Conservation (phyloP, 148 eudicot species). For the Rhododendron ovatum region DNA sequence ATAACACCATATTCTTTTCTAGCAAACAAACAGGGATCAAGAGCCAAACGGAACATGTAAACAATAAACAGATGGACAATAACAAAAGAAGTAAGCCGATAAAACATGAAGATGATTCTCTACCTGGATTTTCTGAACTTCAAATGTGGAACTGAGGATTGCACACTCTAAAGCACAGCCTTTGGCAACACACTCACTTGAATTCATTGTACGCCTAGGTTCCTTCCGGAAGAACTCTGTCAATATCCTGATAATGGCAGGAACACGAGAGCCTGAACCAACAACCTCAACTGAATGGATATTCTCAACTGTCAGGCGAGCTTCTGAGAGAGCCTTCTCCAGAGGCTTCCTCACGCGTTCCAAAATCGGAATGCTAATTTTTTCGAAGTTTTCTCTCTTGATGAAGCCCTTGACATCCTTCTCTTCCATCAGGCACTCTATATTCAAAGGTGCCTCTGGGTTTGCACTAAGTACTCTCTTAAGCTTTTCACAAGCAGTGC, state of each 20-base stretch:
- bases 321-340: slow-evolving; percentile 89
- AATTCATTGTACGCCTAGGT: slow-evolving; percentile 95
- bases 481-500: slow-evolving; percentile 76
- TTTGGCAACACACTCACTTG: slow-evolving; percentile 93
- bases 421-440: slow-evolving; percentile 95
- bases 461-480: slow-evolving; percentile 95
- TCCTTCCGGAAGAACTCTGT: slow-evolving; percentile 90
- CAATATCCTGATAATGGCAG: slow-evolving; percentile 71
- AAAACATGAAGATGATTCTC: background rate
- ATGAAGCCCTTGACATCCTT: slow-evolving; percentile 84
- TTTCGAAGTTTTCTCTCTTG: slow-evolving; percentile 83
- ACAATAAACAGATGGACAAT: background rate
- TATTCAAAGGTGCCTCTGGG: slow-evolving; percentile 91
- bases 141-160: slow-evolving; percentile 81
- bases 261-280: slow-evolving; percentile 93
- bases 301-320: slow-evolving; percentile 58
- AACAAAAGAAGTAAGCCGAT: background rate
- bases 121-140: slow-evolving; percentile 93
- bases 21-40: background rate
- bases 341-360: slow-evolving; percentile 85
- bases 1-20: background rate
- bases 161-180: slow-evolving; percentile 93
- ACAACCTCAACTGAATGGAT: slow-evolving; percentile 89
- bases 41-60: background rate
- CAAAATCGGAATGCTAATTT: slow-evolving; percentile 71